These are phyloP conservation scores for Strobilomyces confusus DNA, from an alignment of 768 basidiomycete genomes.

Conservation along the genomic window DNA sequence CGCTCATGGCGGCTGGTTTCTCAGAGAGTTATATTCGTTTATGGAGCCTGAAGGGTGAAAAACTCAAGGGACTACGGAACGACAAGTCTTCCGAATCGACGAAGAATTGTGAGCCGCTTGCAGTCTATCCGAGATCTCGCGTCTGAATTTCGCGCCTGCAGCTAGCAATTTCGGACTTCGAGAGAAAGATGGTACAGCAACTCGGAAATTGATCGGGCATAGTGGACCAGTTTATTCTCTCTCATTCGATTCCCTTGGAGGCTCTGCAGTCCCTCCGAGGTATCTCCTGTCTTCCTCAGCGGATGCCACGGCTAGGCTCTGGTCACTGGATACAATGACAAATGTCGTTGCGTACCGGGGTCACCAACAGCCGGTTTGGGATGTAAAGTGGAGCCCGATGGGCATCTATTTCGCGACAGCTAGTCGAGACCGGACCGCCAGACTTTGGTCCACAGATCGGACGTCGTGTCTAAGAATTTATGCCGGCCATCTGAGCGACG, in stretches of 20 bases:
- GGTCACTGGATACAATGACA: constrained; percentile 93
- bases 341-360: constrained; percentile 93
- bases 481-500: constrained; percentile 94
- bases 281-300: constrained; percentile 90
- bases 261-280: constrained; percentile 80
- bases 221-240: constrained; percentile 95
- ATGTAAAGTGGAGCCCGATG: constrained; percentile 97
- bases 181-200: constrained; percentile 75
- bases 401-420: constrained; percentile 98
- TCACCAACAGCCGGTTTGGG: constrained; percentile 98
- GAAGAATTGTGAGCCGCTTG: constrained; percentile 57
- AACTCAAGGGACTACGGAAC: constrained; percentile 69
- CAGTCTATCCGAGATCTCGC: neutral
- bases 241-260: constrained; percentile 87
- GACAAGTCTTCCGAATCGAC: constrained; percentile 67
- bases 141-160: constrained; percentile 26
- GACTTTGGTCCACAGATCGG: constrained; percentile 95
- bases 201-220: constrained; percentile 95
- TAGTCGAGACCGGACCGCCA: constrained; percentile 89
- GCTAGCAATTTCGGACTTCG: constrained; percentile 56
- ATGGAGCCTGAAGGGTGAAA: constrained; percentile 94
- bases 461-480: constrained; percentile 84
- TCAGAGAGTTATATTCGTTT: constrained; percentile 92
- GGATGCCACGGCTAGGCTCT: constrained; percentile 85
- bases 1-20: constrained; percentile 92